Base-by-base conservation (phyloP, 129 eudicot genomes). In the Saussurea involucrata region DNA sequence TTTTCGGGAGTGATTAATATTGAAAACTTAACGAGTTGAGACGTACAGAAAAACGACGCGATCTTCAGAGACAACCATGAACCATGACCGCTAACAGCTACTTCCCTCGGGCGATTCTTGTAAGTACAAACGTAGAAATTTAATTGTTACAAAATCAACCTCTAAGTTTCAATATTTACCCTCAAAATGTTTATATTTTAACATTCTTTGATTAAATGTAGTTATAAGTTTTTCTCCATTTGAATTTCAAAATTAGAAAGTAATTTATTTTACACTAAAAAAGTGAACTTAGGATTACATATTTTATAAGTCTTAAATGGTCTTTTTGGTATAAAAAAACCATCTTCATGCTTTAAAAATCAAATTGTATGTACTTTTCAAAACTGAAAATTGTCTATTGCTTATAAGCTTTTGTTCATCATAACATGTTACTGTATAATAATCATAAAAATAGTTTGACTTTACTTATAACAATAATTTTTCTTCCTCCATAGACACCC, bases 1-100 rank as follows among this genome's bases (percentile, higher is more conserved):
- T 84, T 71, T 70, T 82, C 33, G 81, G 91, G 89, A 83, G 72
- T 68, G 91, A 68, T 75, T 81, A 65, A 61, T 66, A 71, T 15
- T 88, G 74, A 83, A 28, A 70, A 31, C 13, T 40, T 24, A 22
- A 65, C 11, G 40, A 31, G 67, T 44, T 42, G 4, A 63, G 20
- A 20, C 27, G 13, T 4, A 65, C 40, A 63, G 9, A 66, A 63
- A 74, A 15, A 73, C n/a, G 31, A 1, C 11, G 55, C 22, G 36
- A 12, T 18, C 71, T 18, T 40, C 66, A 13, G n/a, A 64, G 49
- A 15, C 49, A 25, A 28, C 31, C 3, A 28, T 28, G 31, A 28
- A 20, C 22, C 63, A 24, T 20, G 32, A 20, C 69, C 1, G 21
- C 82, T 34, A 61, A n/a, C 22, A 20, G 13, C 18, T 27, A 21